These are phyloP conservation scores for Trypanosoma cruzi DNA, from an alignment of 208 protist species.

Conservation along the genomic window DNA sequence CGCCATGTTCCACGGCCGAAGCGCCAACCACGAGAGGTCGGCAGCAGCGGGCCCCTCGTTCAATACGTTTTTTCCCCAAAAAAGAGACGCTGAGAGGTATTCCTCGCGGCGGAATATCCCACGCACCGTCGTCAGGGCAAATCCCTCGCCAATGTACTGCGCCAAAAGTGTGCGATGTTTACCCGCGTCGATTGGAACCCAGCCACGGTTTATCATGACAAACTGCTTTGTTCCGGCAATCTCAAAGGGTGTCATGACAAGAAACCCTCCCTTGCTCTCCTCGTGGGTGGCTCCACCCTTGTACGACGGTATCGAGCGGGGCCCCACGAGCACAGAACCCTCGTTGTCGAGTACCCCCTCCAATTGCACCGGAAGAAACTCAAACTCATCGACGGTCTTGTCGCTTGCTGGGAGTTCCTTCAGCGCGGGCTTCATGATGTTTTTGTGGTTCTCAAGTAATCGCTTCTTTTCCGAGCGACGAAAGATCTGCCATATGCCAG, in stretches of 20 bases:
- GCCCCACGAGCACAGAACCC: conserved; percentile 81
- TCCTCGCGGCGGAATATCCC: conserved; percentile 83
- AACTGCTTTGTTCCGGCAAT: conserved; percentile 67
- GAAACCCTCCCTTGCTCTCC: conserved; percentile 83
- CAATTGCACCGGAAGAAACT: conserved; percentile 61
- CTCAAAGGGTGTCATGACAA: conserved; percentile 87
- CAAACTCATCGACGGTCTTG: conserved; percentile 53
- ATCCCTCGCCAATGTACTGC: conserved; percentile 89
- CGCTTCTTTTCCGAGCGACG: conserved; percentile 75
- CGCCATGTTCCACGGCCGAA: conserved; percentile 82
- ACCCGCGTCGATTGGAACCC: conserved; percentile 87
- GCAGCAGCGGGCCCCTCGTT: conserved; percentile 72
- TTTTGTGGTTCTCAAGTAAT: conserved; percentile 84
- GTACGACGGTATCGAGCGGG: conserved; percentile 80
- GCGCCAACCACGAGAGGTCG: conserved; percentile 78
- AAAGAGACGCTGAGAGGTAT: conserved; percentile 54
- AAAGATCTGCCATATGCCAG: conserved; percentile 86
- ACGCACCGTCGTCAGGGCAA: conserved; percentile 41
- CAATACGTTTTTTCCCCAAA: conserved; percentile 56
- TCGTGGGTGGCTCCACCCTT: conserved; percentile 72
- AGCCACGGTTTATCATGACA: conserved; percentile 88
- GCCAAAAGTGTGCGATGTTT: conserved; percentile 81
- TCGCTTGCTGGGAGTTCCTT: conserved; percentile 44
- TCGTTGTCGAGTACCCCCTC: conserved; percentile 88
- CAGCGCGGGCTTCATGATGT: conserved; percentile 61